Evolutionary conservation across 2,329 filamentous ascomycete species (phyloP).

Genomic region (Aspergillus udagawae): DNA sequence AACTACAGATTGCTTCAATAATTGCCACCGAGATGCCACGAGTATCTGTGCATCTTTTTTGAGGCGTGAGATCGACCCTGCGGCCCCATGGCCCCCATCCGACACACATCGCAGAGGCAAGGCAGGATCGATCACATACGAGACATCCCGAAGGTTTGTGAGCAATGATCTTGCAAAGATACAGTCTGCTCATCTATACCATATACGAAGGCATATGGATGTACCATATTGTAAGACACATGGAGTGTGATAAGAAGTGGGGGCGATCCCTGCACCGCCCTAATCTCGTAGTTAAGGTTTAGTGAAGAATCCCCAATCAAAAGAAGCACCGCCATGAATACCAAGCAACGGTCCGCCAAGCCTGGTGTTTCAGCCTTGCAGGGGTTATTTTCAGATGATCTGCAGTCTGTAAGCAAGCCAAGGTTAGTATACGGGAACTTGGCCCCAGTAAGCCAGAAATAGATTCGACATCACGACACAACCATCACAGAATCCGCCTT

Average conservation of each 20-base stretch:
- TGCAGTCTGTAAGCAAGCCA: not conserved
- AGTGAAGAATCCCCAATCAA: too few relatives aligned
- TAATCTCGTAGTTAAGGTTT: not conserved
- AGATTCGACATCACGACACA: slow-evolving; percentile 1
- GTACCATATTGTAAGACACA: not conserved
- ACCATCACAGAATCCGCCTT: slow-evolving; percentile 1
- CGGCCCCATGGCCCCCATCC: too few relatives aligned
- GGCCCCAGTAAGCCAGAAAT: slow-evolving; percentile 3
- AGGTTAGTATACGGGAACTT: slow-evolving; percentile 1
- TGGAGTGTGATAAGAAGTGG: not conserved
- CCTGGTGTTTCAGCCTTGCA: slow-evolving; percentile 1
- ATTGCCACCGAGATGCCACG: too few relatives aligned
- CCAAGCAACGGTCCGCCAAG: not conserved
- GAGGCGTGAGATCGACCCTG: too few relatives aligned
- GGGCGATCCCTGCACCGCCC: not conserved
- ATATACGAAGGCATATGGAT: too few relatives aligned
- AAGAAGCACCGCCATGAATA: slow-evolving; percentile 1
- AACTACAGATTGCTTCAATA: too few relatives aligned
- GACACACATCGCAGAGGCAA: too few relatives aligned
- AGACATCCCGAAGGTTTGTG: too few relatives aligned
- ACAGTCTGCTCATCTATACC: not conserved
- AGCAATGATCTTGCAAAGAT: too few relatives aligned
- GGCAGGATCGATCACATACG: too few relatives aligned
- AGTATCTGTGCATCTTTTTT: too few relatives aligned
- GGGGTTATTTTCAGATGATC: slow-evolving; percentile 1